These are phyloP conservation scores for Thalassiosira ordinaria DNA, from an alignment of 352 stramenopile species.

Conservation along the genomic window DNA sequence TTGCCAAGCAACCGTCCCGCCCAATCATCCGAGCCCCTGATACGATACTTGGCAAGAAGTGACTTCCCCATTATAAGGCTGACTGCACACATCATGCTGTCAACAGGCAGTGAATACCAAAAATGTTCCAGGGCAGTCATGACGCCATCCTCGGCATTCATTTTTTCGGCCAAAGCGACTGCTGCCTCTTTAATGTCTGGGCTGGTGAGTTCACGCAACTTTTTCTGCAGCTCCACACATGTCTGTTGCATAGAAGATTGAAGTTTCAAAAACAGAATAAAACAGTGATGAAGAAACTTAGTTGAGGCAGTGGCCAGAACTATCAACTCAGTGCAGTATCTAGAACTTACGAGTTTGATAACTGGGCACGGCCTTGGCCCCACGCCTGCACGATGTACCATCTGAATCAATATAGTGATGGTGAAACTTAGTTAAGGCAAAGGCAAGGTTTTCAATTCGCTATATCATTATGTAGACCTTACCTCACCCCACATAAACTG, in stretches of 20 bases:
- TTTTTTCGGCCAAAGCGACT: slow-evolving; percentile 73
- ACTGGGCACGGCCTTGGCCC: slow-evolving; percentile 90
- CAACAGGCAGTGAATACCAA: slow-evolving; percentile 88
- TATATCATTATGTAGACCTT: no score
- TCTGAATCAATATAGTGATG: no score
- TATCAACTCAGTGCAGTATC: no score
- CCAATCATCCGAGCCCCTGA: slow-evolving; percentile 82
- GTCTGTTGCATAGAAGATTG: no score
- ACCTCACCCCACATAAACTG: slow-evolving; percentile 93
- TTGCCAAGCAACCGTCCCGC: no score
- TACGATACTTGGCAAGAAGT: slow-evolving; percentile 61
- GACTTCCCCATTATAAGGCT: slow-evolving; percentile 70
- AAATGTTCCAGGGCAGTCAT: slow-evolving; percentile 88
- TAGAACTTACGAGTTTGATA: slow-evolving; percentile 87
- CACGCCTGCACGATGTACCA: slow-evolving; percentile 87
- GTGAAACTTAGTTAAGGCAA: no score
- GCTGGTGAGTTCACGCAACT: slow-evolving; percentile 86
- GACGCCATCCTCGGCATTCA: slow-evolving; percentile 89
- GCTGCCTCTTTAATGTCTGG: slow-evolving; percentile 80
- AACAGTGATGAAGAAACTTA: no score
- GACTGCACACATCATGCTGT: slow-evolving; percentile 90
- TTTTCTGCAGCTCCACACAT: slow-evolving; percentile 87
- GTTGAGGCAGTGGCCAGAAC: no score
- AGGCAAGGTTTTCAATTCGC: no score
- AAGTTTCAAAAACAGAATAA: no score